A percentile compares a stretch with the other conserved stretches of the same genome.
Evolutionary conservation across 768 basidiomycete genomes (phyloP).

Genomic region (Scleroderma bovista): DNA sequence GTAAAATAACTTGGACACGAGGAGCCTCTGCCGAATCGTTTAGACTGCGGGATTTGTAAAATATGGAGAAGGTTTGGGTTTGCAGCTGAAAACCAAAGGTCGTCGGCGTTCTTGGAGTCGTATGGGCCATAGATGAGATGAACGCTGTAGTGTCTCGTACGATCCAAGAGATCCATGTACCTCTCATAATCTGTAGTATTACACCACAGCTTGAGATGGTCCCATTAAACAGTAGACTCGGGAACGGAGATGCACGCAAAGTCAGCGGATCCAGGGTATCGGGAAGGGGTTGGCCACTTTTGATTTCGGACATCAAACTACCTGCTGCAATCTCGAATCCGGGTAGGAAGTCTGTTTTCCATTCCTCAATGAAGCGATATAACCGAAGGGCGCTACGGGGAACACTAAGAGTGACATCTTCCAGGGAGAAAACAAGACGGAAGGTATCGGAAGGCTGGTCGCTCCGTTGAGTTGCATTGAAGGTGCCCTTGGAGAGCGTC

Average conservation of each 20-base stretch:
- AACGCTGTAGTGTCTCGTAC: slow-evolving; percentile 46
- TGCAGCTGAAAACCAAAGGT: slow-evolving; percentile 62
- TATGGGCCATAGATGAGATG: slow-evolving; percentile 34
- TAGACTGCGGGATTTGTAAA: slow-evolving; percentile 36
- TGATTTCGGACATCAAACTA: slow-evolving; percentile 59
- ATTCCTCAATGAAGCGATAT: slow-evolving; percentile 76
- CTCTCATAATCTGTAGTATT: slow-evolving; percentile 79
- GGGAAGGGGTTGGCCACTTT: slow-evolving; percentile 35
- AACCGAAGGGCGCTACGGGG: slow-evolving; percentile 79
- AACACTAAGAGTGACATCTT: slow-evolving; percentile 49
- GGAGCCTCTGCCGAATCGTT: slow-evolving; percentile 36
- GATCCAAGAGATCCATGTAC: slow-evolving; percentile 82
- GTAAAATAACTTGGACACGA: slow-evolving; percentile 59
- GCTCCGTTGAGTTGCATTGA: slow-evolving; percentile 42
- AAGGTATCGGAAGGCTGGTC: slow-evolving; percentile 38
- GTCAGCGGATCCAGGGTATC: slow-evolving; percentile 28
- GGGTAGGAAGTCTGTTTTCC: slow-evolving; percentile 76
- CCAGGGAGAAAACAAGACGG: slow-evolving; percentile 41
- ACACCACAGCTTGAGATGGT: slow-evolving; percentile 48
- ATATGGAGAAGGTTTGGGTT: slow-evolving; percentile 57
- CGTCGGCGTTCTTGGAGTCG: slow-evolving; percentile 29
- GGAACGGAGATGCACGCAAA: slow-evolving; percentile 7
- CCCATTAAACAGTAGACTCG: slow-evolving; percentile 46
- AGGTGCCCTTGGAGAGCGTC: slow-evolving; percentile 39
- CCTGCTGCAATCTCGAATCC: slow-evolving; percentile 64